These are phyloP conservation scores for Colletotrichum falcatum DNA, from an alignment of 2,329 filamentous ascomycete species.

Conservation along the genomic window DNA sequence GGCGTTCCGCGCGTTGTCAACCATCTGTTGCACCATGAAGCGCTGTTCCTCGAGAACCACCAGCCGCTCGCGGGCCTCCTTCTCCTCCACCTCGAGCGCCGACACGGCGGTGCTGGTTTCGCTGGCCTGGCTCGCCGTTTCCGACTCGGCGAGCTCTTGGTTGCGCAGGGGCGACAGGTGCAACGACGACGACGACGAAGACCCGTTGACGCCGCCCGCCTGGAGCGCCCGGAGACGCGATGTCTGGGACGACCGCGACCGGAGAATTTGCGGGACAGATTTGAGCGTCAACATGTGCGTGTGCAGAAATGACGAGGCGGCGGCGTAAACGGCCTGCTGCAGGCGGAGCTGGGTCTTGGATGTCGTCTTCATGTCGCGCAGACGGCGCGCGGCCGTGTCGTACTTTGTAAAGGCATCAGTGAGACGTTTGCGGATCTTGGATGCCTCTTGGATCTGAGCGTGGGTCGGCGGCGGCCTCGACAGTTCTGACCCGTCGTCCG, in stretches of 20 bases:
- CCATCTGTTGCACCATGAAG: conserved; percentile 90
- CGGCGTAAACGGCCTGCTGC: conserved; percentile 84
- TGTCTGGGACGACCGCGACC: conserved; percentile 53
- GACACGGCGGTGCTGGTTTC: conserved; percentile 67
- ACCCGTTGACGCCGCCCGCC: conserved; percentile 49
- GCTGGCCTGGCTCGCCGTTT: conserved; percentile 63
- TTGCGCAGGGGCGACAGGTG: conserved; percentile 58
- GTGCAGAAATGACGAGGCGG: conserved; percentile 86
- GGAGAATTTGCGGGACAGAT: conserved; percentile 75
- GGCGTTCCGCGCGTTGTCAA: conserved; percentile 79
- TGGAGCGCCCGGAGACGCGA: conserved; percentile 49
- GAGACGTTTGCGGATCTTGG: conserved; percentile 88
- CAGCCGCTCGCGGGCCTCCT: conserved; percentile 80
- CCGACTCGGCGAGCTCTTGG: conserved; percentile 58
- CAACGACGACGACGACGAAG: conserved; percentile 50
- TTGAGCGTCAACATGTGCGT: conserved; percentile 92
- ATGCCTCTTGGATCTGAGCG: conserved; percentile 84
- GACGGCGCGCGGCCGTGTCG: conserved; percentile 81
- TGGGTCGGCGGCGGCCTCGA: conserved; percentile 62
- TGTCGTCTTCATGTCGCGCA: conserved; percentile 81
- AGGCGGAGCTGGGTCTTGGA: conserved; percentile 79
- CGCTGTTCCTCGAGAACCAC: conserved; percentile 92
- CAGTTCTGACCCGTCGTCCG: conserved; percentile 49
- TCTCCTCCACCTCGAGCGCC: conserved; percentile 83
- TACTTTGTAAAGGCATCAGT: conserved; percentile 93